Conservation (phyloP, 129 eudicot genomes). For the Flaveria ramosissima region DNA sequence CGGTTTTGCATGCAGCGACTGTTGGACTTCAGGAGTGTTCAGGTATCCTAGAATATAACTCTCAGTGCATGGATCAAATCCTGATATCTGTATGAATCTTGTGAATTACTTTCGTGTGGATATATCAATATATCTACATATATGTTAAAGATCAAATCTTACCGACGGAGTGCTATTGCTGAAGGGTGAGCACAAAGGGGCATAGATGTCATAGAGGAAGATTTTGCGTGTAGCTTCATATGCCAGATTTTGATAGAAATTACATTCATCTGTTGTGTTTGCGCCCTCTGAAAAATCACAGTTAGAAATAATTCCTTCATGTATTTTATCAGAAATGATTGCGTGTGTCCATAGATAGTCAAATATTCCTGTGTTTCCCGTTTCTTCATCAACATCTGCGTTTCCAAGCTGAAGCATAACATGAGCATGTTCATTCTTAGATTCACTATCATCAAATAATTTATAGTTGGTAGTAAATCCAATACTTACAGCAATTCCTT, state of each 20-base stretch:
- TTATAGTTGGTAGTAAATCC: neutral
- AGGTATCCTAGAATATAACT: slow-evolving; percentile 39
- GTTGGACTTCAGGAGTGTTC: slow-evolving; percentile 54
- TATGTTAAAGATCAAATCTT: neutral
- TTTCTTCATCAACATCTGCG: slow-evolving; percentile 36
- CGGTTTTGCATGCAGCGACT: slow-evolving; percentile 53
- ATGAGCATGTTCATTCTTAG: neutral
- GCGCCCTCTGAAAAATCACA: slow-evolving; percentile 40
- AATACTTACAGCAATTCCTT: slow-evolving; percentile 39
- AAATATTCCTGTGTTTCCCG: slow-evolving; percentile 17
- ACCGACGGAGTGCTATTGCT: slow-evolving; percentile 36
- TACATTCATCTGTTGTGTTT: slow-evolving; percentile 22
- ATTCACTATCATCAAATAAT: neutral
- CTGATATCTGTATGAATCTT: slow-evolving; percentile 37
- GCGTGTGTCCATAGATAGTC: slow-evolving; percentile 10
- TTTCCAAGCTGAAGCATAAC: slow-evolving; percentile 49
- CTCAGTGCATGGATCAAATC: slow-evolving; percentile 54
- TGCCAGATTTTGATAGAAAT: slow-evolving; percentile 12
- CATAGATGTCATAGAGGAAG: slow-evolving; percentile 44
- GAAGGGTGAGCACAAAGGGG: slow-evolving; percentile 41
- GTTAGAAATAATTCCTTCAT: slow-evolving; percentile 28
- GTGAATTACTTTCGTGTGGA: neutral
- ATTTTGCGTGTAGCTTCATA: slow-evolving; percentile 27
- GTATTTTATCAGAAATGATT: slow-evolving; percentile 8
- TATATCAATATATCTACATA: neutral